These are phyloP conservation scores for Suhomyces coccinellae DNA, from an alignment of 1,139 yeast species.

Conservation along the genomic window DNA sequence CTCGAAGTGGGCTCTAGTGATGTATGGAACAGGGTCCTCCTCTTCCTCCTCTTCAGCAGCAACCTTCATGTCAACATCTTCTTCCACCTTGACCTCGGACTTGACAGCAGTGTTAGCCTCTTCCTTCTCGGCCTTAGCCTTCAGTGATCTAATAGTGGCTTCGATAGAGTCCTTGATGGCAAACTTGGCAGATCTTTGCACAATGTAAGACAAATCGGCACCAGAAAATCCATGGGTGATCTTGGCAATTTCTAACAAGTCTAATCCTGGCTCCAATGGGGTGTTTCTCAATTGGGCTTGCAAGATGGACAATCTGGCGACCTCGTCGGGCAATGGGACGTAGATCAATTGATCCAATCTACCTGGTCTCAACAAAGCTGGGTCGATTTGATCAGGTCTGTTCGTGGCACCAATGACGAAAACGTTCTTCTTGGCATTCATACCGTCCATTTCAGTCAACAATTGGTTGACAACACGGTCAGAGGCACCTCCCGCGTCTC, in stretches of 20 bases:
- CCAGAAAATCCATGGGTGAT: conserved; percentile 97
- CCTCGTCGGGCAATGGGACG: conserved; percentile 97
- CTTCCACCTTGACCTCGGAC: conserved; percentile 42
- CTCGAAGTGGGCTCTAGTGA: conserved; percentile 90
- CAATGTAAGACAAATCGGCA: conserved; percentile 97
- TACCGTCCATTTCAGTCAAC: conserved; percentile 99
- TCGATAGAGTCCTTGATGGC: conserved; percentile 98
- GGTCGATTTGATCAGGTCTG: conserved; percentile 98
- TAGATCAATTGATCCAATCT: conserved; percentile 97
- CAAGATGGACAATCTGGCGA: conserved; percentile 88
- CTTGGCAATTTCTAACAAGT: conserved; percentile 83
- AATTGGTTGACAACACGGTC: conserved; percentile 98
- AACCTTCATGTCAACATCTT: conserved; percentile 62
- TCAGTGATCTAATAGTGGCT: conserved; percentile 61
- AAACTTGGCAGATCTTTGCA: conserved; percentile 96
- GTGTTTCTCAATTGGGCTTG: conserved; percentile 97
- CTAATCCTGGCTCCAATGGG: conserved; percentile 96
- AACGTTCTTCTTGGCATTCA: conserved; percentile 98
- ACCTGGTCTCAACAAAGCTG: conserved; percentile 98
- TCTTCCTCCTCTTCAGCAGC: conserved; percentile 50
- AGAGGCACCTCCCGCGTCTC: conserved; percentile 98
- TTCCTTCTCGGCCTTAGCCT: conserved; percentile 49
- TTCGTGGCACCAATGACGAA: conserved; percentile 99
- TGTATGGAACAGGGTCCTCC: conserved; percentile 93
- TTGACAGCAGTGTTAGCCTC: conserved; percentile 10